Conservation (phyloP, 2,329 filamentous ascomycete species). For the Aspergillus texensis region DNA sequence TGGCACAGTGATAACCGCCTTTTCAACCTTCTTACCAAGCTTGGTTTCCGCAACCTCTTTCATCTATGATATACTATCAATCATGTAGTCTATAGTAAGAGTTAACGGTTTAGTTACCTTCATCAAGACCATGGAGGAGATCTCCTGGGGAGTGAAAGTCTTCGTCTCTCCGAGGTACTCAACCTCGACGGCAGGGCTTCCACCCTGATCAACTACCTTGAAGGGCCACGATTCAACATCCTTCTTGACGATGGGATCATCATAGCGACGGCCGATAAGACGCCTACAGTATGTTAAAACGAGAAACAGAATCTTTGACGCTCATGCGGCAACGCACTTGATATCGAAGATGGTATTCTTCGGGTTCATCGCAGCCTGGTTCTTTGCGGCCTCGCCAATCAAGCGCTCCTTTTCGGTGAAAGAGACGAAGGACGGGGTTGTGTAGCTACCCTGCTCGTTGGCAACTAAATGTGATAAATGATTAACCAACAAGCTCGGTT, state of each 20-base stretch:
- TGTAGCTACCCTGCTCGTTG: slow-evolving; percentile 99
- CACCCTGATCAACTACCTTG: slow-evolving; percentile 90
- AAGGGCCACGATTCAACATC: slow-evolving; percentile 99
- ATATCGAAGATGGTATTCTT: slow-evolving; percentile 98
- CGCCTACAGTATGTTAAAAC: slow-evolving; percentile 62
- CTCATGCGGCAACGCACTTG: slow-evolving; percentile 66
- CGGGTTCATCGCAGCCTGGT: slow-evolving; percentile 99
- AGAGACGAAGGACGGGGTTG: slow-evolving; percentile 97
- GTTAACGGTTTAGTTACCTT: slow-evolving; percentile 66
- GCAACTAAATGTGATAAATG: slow-evolving; percentile 60
- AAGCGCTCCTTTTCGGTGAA: slow-evolving; percentile 99
- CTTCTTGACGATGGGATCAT: slow-evolving; percentile 97
- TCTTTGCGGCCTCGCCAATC: slow-evolving; percentile 99
- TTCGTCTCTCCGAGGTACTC: slow-evolving; percentile 94
- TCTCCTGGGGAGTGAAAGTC: slow-evolving; percentile 96
- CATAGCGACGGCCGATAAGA: slow-evolving; percentile 93
- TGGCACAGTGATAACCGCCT: slow-evolving; percentile 97
- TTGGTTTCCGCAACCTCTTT: slow-evolving; percentile 98
- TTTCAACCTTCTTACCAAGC: slow-evolving; percentile 97
- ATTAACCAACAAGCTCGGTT: slow-evolving; percentile 5
- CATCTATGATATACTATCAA: slow-evolving; percentile 66
- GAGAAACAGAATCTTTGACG: neutral
- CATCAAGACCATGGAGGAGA: slow-evolving; percentile 96
- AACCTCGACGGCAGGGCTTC: slow-evolving; percentile 90
- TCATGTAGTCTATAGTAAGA: slow-evolving; percentile 16